Base-by-base conservation (phyloP, 176 grass and related monocot genomes). In the Oropetium thomaeum region DNA sequence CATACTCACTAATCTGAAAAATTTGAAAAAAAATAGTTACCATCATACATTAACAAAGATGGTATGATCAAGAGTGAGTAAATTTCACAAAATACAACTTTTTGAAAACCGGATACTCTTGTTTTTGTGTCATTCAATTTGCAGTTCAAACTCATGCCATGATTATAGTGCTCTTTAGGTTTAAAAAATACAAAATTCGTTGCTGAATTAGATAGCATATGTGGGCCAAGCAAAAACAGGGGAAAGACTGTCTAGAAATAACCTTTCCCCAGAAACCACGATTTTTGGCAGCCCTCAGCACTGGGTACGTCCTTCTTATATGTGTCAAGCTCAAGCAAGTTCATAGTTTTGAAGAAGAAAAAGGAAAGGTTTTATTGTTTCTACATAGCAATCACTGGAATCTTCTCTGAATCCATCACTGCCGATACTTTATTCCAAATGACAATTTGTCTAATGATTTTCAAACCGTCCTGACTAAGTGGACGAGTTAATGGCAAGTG, bases 1-100 rank as follows among this genome's bases (percentile, higher is more conserved):
- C 96, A 82, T 92, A 90, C 43, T 95, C 90, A 76, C 80, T 87
- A 49, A 99, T 82, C 96, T 99, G 86, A 75, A 96, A 85, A 96
- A 85, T 55, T 65, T 79, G 75, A 75, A 76, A 48, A n/a, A 75
- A 76, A 77, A 65, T 16, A 43, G 14, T 57, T 5, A 35, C 3
- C 9, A 70, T 76, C 41, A 78, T 59, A 33, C 52, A 55, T 53
- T 20, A 42, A 37, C 26, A 64, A 40, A 73, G 51, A 47, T 33
- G 6, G 60, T 40, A 10, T 11, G 33, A 60, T 3, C 76, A 48
- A 79, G n/a, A n/a, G n/a, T n/a, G n/a, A n/a, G n/a, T n/a, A n/a
- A n/a, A n/a, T n/a, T n/a, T n/a, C n/a, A n/a, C n/a, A n/a, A n/a
- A n/a, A n/a, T n/a, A n/a, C n/a, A n/a, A n/a, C n/a, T n/a, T n/a